Evolutionary conservation across 148 eudicot species (phyloP).

Genomic region (Tetragonia tetragonoides): DNA sequence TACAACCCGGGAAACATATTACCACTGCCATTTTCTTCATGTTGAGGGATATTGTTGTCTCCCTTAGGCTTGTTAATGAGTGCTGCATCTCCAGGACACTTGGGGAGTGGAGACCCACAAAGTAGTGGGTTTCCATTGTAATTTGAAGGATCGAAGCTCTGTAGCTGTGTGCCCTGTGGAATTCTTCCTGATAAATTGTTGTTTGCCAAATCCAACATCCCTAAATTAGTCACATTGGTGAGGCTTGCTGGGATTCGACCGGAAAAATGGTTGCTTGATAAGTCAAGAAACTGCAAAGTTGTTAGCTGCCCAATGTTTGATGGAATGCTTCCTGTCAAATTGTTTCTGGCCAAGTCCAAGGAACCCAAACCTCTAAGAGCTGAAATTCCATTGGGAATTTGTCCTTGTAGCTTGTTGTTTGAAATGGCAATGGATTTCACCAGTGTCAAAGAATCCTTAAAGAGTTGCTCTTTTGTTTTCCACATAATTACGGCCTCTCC

Average conservation of each 20-base stretch:
- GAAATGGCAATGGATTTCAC: neutral
- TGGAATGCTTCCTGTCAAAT: slow-evolving; percentile 6
- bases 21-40: neutral
- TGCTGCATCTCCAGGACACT: neutral
- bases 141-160: slow-evolving; percentile 1
- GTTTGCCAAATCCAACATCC: neutral
- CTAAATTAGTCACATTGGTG: slow-evolving; percentile 2
- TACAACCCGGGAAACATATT: neutral
- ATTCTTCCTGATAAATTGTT: slow-evolving; percentile 6
- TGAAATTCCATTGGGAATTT: neutral
- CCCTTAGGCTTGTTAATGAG: neutral
- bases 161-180: neutral
- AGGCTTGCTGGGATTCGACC: slow-evolving; percentile 15
- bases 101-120: slow-evolving; percentile 22
- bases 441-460: neutral
- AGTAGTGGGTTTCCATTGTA: slow-evolving; percentile 19
- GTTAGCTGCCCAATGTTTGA: neutral
- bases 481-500: neutral
- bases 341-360: neutral
- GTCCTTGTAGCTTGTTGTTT: neutral
- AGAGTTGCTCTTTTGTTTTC: neutral
- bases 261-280: slow-evolving; percentile 21
- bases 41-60: neutral
- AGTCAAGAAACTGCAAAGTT: slow-evolving; percentile 14
- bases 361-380: neutral